These are phyloP conservation scores for Parathielavia hyrcaniae DNA, from an alignment of 495 filamentous ascomycete genomes.

Conservation along the genomic window DNA sequence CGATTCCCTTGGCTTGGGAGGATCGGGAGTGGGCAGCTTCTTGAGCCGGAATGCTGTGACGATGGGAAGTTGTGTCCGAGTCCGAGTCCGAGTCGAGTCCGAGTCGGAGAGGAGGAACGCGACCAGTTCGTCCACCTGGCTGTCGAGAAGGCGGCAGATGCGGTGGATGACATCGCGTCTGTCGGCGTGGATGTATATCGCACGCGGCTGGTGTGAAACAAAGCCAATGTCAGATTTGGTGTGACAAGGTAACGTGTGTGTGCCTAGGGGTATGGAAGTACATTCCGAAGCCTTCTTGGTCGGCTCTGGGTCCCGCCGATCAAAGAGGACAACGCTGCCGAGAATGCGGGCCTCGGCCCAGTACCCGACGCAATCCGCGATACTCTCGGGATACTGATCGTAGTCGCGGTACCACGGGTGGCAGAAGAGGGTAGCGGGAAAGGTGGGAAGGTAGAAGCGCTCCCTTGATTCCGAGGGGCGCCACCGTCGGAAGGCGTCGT, in stretches of 20 bases:
- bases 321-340: neutral
- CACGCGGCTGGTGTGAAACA: neutral
- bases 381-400: neutral
- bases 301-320: neutral
- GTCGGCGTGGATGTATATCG: conserved; percentile 22
- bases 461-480: neutral
- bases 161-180: conserved; percentile 8
- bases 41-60: too few relatives aligned
- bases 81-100: too few relatives aligned
- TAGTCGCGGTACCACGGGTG: conserved; percentile 6
- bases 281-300: neutral
- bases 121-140: conserved; percentile 14
- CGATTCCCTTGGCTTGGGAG: conserved; percentile 10
- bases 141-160: conserved; percentile 22
- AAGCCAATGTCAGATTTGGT: too few relatives aligned
- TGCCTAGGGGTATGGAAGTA: too few relatives aligned
- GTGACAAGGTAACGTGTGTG: too few relatives aligned
- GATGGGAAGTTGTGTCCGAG: too few relatives aligned
- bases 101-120: conserved; percentile 19
- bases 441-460: neutral
- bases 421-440: conserved; percentile 1
- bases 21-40: conserved; percentile 16
- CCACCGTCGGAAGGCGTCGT: neutral
- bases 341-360: conserved; percentile 3
- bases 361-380: neutral